Percentiles rank a stretch among this genome's conserved stretches.
Evolutionary conservation across 1,139 yeast genomes (phyloP).

Genomic region (Yamadazyma trypodendri): DNA sequence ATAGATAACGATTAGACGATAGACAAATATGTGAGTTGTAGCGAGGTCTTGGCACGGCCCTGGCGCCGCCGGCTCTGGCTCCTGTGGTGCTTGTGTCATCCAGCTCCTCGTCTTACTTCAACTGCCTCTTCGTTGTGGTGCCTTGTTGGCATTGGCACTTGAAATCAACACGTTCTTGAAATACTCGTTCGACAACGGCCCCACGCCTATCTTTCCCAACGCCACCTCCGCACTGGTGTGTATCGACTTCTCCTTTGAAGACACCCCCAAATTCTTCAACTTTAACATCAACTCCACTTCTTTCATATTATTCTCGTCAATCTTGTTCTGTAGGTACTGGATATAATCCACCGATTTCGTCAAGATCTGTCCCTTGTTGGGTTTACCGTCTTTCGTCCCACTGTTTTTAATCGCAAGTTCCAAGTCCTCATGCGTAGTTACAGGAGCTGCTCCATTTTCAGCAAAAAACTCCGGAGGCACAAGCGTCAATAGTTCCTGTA

Average conservation of each 20-base stretch:
- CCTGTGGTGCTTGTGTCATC: no score
- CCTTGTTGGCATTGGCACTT: constrained; percentile 29
- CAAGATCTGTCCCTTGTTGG: constrained; percentile 89
- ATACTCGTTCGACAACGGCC: constrained; percentile 62
- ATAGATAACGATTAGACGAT: constrained; percentile 1
- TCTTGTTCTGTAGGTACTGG: constrained; percentile 66
- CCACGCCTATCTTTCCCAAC: constrained; percentile 76
- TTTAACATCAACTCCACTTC: constrained; percentile 73
- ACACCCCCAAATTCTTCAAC: constrained; percentile 49
- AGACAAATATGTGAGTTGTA: not conserved
- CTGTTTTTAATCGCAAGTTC: constrained; percentile 47
- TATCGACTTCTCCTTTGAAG: constrained; percentile 36
- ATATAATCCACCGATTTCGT: constrained; percentile 85
- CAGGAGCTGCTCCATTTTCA: constrained; percentile 9
- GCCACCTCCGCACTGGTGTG: constrained; percentile 82
- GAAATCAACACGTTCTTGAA: constrained; percentile 36
- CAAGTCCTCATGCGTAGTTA: constrained; percentile 18
- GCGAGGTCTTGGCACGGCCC: no score
- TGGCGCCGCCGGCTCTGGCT: not conserved
- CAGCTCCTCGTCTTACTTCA: no score
- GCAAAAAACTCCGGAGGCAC: constrained; percentile 64
- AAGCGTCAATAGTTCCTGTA: constrained; percentile 71
- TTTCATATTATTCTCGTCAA: constrained; percentile 73
- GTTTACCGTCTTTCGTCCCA: constrained; percentile 84
- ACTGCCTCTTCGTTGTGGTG: constrained; percentile 23